phyloP scores from a whole-genome alignment of 2,329 filamentous ascomycete genomes.

The Epichloe typhina region DNA sequence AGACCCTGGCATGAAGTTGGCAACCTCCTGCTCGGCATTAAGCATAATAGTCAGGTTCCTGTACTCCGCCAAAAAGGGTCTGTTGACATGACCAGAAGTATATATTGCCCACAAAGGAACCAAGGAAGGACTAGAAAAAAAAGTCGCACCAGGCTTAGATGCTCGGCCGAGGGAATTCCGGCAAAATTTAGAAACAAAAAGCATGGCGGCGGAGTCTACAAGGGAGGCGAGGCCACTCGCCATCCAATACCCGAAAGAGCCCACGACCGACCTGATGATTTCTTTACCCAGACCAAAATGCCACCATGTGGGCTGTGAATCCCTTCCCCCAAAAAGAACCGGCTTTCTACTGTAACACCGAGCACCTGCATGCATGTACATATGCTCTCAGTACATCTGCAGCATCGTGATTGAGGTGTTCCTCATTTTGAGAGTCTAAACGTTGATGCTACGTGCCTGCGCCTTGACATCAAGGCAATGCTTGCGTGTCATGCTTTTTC shows the following conservation, averaged over 20 bases:
- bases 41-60: not conserved
- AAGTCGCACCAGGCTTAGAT: not conserved
- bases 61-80: not conserved
- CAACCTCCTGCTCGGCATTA: not conserved
- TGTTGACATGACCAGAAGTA: not conserved
- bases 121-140: not conserved
- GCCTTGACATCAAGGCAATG: not conserved
- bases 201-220: conserved; percentile 3
- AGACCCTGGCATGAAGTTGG: conserved; percentile 1
- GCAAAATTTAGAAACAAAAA: not conserved
- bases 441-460: not conserved
- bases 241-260: not conserved
- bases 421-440: too few species aligned
- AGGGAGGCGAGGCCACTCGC: not conserved
- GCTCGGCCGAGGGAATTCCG: not conserved
- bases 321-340: too few species aligned
- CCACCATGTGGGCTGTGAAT: not conserved
- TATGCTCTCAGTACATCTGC: too few species aligned
- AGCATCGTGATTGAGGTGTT: not conserved
- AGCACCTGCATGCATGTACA: too few species aligned
- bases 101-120: not conserved
- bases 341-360: too few species aligned
- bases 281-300: not conserved
- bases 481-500: too few species aligned
- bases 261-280: not conserved